Base-by-base conservation (phyloP, 2,329 filamentous ascomycete species). In the Coniochaeta hoffmannii region DNA sequence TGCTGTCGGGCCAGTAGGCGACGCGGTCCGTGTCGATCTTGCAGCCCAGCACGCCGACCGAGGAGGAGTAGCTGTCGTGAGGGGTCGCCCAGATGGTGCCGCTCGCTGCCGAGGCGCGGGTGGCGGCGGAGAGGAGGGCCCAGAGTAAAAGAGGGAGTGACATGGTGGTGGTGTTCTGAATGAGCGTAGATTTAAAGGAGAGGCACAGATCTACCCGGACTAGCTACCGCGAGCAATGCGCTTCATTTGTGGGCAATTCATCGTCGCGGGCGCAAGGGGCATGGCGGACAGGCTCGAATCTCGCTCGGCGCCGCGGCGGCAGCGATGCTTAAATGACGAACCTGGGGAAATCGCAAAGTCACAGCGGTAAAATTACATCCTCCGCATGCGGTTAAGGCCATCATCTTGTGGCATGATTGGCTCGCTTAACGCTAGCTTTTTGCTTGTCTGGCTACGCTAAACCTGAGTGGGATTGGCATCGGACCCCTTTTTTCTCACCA, bases 21-120 rank as follows among this genome's bases (percentile, higher is more conserved):
- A 53, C 32, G n/a, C 53, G 10, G 36, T 54, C 26, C 5, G 53
- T 54, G 28, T 54, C 19, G 53, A 54, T 34, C 36, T 54, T 54
- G 17, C 53, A 54, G 32, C 50, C 50, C 19, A 53, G 24, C 12
- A 53, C 50, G 8, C 50, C 50, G 17, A 53, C 50, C 2, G 53
- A 54, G 3, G 53, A 54, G 8, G 53, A 54, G 24, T 54, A 54
- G 26, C 35, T 54, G 19, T 54, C 53, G 28, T 54, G 53, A 12
- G 53, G 53, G 30, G 53, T 54, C 17, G 34, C 53, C 31, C 31
- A 38, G 11, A 38, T 31, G 32, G 50, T 36, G 7, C 50, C 50
- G 34, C 31, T 26, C 6, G 31, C 50, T 2, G 50, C 50, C 9
- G 19, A 28, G 4, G 50, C 34, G 11, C 12, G 24, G 17, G 31